Evolutionary conservation across 345 rosid genomes (phyloP).

Genomic region (Boechera retrofracta): DNA sequence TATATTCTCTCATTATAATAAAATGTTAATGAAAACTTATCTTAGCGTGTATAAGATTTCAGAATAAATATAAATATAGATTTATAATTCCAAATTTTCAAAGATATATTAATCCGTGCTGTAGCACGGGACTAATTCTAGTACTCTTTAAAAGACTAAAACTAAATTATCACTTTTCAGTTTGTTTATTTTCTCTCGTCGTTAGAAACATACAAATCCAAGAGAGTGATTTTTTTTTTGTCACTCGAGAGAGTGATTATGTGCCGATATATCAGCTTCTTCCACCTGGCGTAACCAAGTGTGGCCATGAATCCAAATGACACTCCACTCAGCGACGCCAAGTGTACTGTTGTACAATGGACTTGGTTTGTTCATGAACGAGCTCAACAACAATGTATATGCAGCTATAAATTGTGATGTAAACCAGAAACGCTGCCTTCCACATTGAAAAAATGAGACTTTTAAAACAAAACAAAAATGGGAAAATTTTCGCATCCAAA

Average conservation of each 20-base stretch:
- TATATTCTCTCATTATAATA: no score
- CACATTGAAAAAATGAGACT: conserved; percentile 2
- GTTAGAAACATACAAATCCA: no score
- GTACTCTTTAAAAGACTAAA: no score
- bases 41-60: no score
- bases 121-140: no score
- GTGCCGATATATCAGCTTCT: background rate
- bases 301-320: background rate
- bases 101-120: no score
- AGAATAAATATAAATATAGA: no score
- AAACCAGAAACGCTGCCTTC: background rate
- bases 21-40: no score
- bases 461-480: background rate
- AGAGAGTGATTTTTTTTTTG: background rate
- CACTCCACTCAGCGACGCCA: background rate
- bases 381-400: background rate
- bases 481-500: no score
- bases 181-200: background rate
- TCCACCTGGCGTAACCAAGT: background rate
- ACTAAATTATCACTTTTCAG: background rate
- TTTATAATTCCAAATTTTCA: no score
- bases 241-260: no score
- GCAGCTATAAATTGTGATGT: background rate
- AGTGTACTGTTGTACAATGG: background rate
- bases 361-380: background rate